phyloP scores from a whole-genome alignment of 176 grass and related monocot species.

The Carex cristatella region DNA sequence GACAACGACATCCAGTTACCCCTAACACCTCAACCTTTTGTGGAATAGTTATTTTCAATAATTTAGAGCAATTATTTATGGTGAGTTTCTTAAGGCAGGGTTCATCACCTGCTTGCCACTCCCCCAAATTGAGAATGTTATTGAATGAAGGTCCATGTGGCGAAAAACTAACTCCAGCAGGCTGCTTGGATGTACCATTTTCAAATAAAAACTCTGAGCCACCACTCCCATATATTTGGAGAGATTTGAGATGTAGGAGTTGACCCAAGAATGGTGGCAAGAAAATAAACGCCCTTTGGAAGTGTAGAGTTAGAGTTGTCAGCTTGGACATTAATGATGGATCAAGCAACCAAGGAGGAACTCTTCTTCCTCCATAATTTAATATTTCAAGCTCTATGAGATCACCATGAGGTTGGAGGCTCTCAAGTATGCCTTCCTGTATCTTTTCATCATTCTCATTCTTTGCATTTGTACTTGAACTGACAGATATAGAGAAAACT shows the following conservation, averaged over 20 bases:
- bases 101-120: background rate
- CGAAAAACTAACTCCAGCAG: too few relatives aligned
- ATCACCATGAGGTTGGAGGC: background rate
- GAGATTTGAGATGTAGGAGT: background rate
- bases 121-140: background rate
- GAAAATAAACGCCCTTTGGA: background rate
- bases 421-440: background rate
- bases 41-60: background rate
- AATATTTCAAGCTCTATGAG: background rate
- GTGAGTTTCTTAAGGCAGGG: background rate
- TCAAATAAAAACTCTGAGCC: too few relatives aligned
- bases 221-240: background rate
- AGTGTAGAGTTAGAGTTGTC: background rate
- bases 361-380: background rate
- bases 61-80: background rate
- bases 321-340: background rate
- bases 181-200: too few relatives aligned
- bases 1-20: too few relatives aligned
- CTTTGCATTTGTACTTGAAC: background rate
- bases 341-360: background rate
- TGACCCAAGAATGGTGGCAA: background rate
- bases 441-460: background rate
- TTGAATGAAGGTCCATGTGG: background rate
- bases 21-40: background rate
- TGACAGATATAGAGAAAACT: background rate